Evolutionary conservation across 2,329 filamentous ascomycete species (phyloP).

Genomic region (Hypoxylon sp.): DNA sequence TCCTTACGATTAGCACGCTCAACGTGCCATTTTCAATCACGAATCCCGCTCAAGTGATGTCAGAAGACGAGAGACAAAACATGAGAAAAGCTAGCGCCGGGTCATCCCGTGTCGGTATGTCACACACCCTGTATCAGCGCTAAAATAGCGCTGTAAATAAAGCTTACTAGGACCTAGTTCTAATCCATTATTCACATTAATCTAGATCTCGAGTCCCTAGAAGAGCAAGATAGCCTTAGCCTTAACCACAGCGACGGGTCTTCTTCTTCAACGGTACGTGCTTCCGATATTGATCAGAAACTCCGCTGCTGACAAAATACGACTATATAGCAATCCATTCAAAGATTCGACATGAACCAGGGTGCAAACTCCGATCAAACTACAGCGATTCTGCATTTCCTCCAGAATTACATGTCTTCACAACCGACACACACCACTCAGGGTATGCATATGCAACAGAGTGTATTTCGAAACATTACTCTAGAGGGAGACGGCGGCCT

Average conservation of each 20-base stretch:
- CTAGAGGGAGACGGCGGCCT: neutral
- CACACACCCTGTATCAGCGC: neutral
- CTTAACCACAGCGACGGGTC: neutral
- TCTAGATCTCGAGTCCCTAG: neutral
- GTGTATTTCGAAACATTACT: neutral
- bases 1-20: conserved; percentile 22
- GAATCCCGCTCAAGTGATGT: neutral
- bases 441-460: neutral
- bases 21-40: neutral
- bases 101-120: neutral
- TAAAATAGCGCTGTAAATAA: neutral
- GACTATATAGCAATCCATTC: neutral
- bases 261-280: neutral
- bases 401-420: neutral
- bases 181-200: neutral
- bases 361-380: neutral
- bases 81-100: neutral
- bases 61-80: neutral
- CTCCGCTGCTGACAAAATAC: neutral
- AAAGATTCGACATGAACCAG: neutral
- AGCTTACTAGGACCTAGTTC: neutral
- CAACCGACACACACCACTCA: neutral
- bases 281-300: neutral
- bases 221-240: neutral
- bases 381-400: neutral